phyloP scores from a whole-genome alignment of 805 yeast species.

The Schwanniomyces polymorphus region DNA sequence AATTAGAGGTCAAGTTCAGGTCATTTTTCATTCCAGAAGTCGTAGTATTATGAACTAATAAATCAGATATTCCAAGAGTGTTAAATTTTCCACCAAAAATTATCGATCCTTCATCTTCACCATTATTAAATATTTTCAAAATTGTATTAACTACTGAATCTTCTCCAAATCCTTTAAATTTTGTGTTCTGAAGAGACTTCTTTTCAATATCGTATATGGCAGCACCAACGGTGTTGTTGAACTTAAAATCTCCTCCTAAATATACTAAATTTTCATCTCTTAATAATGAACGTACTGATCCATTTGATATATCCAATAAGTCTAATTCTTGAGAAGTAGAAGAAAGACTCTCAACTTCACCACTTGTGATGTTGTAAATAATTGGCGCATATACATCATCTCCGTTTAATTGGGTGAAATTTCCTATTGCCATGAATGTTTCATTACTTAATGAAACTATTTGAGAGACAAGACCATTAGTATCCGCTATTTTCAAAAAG shows the following conservation, averaged over 20 bases:
- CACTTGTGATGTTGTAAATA: conserved; percentile 30
- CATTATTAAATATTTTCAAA: conserved; percentile 37
- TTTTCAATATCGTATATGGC: conserved; percentile 59
- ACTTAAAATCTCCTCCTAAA: conserved; percentile 77
- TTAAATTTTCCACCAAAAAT: conserved; percentile 80
- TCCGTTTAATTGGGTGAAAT: conserved; percentile 34
- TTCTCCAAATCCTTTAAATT: conserved; percentile 76
- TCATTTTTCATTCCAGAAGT: conserved; percentile 20
- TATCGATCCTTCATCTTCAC: conserved; percentile 43
- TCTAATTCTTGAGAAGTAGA: conserved; percentile 9
- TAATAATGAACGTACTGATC: conserved; percentile 32
- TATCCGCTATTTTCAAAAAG: conserved; percentile 22
- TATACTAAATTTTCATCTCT: conserved; percentile 54
- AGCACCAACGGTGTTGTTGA: conserved; percentile 54
- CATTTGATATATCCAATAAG: conserved; percentile 18
- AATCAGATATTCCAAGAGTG: conserved; percentile 54
- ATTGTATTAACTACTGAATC: conserved; percentile 65
- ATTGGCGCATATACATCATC: conserved; percentile 28
- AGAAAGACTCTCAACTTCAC: conserved; percentile 22
- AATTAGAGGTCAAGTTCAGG: conserved; percentile 30
- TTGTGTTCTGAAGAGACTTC: conserved; percentile 44
- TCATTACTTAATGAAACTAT: conserved; percentile 24
- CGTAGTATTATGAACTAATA: conserved; percentile 38
- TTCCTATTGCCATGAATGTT: conserved; percentile 33
- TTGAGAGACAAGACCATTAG: conserved; percentile 31